Base-by-base conservation (phyloP, 2,329 filamentous ascomycete species). In the Hymenoscyphus albidus region DNA sequence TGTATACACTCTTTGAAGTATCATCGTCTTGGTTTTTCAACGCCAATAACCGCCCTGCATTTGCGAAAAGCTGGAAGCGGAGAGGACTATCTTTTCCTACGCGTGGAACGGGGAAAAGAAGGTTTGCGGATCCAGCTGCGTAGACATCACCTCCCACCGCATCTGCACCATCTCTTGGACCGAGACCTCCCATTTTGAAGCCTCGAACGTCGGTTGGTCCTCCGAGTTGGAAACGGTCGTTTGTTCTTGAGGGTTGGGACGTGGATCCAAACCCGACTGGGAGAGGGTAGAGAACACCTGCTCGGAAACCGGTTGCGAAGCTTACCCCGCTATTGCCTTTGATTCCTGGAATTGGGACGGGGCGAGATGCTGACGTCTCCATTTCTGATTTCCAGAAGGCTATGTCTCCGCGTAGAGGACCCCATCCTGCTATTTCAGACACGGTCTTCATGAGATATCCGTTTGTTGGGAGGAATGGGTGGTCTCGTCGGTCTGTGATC, bases 131-230 rank as follows among this genome's bases (percentile, higher is more conserved):
- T 55, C 90, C 93, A 2, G 95, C 95, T 18, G 93, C 92, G 75
- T 93, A 98, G 12, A 97, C 80, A 76, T 99, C 95, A 31, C 95
- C 95, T 13, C 95, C 95, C 0, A 97, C 87, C 0, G 93, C 88
- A 77, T 99, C 94, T 18, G 81, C 77, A 1, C 93, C 91, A 73
- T 98, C 94, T 68, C 90, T 89, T 3, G 95, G 93, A 9, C 95
- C 95, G 5, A 99, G 83, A 1, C 95, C 95, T 22, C 89, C 91
- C 27, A 96, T 85, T 65, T 92, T 88, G 82, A 99, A 99, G 1
- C 95, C 95, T 63, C 95, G 91, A 14, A 99, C 91, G 74, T 97
- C 94, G 2, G 93, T 97, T 3, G 95, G 94, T 0, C 95, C 95
- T 55, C 95, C 95, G 39, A 99, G 90, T 73, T 93, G 88, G 80